A percentile compares a stretch with the other conserved stretches of the same genome.
These are phyloP conservation scores for Boletus nobilissimus DNA, from an alignment of 1,284 basidiomycete genomes.

Conservation along the genomic window DNA sequence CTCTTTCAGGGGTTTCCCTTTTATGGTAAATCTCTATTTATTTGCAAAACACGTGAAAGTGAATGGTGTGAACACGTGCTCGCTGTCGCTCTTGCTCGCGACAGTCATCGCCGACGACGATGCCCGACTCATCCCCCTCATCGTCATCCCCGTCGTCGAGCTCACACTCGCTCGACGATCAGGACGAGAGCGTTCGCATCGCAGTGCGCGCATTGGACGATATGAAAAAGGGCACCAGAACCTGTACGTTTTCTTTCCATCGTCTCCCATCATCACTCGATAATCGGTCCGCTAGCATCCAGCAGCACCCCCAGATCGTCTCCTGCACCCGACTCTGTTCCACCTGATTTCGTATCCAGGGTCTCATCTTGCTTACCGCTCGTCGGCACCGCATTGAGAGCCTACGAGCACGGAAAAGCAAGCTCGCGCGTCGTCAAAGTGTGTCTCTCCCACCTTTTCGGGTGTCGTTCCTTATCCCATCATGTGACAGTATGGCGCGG, in stretches of 20 bases:
- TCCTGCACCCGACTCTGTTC: constrained; percentile 27
- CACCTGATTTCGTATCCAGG: constrained; percentile 54
- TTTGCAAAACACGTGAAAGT: constrained; percentile 37
- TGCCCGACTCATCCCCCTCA: constrained; percentile 24
- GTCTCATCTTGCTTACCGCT: constrained; percentile 57
- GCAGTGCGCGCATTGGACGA: constrained; percentile 52
- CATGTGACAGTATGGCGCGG: constrained; percentile 79
- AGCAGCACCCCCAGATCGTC: constrained; percentile 18
- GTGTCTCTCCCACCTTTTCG: neutral
- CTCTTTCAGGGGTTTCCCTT: constrained; percentile 22
- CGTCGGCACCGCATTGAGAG: constrained; percentile 58
- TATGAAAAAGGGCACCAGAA: constrained; percentile 45
- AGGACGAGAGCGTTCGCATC: constrained; percentile 54
- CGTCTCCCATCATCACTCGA: neutral
- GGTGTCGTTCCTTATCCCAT: neutral
- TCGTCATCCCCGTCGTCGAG: constrained; percentile 27
- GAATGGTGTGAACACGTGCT: constrained; percentile 18
- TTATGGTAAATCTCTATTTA: constrained; percentile 8
- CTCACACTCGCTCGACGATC: constrained; percentile 36
- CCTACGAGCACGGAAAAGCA: constrained; percentile 62
- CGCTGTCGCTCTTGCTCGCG: neutral
- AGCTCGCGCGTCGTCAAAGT: constrained; percentile 63
- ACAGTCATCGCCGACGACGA: constrained; percentile 9
- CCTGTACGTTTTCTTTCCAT: constrained; percentile 24
- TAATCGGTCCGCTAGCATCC: neutral